Percentiles rank a stretch among this genome's conserved stretches.
Evolutionary conservation across 1,284 basidiomycete species (phyloP).

Genomic region (Naganishia liquefaciens): DNA sequence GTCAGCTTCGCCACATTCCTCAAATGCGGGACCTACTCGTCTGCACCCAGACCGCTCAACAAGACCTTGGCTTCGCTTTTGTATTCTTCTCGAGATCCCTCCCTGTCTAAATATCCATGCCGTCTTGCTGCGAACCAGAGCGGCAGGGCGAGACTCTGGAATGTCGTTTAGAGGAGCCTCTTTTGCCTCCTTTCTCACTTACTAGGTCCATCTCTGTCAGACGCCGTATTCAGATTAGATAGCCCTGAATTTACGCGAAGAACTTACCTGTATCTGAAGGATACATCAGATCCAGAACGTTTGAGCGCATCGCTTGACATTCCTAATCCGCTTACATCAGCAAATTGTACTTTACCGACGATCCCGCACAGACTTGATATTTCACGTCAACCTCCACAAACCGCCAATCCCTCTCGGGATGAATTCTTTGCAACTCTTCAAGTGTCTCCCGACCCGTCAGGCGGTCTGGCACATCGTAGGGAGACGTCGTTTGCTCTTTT

Average conservation of each 20-base stretch:
- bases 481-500: constrained; percentile 21
- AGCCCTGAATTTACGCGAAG: too few species aligned
- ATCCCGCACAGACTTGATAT: constrained; percentile 61
- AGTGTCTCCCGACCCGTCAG: constrained; percentile 74
- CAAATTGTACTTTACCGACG: too few species aligned
- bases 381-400: constrained; percentile 88
- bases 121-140: constrained; percentile 90
- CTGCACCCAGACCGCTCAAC: constrained; percentile 85
- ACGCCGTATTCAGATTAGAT: not conserved
- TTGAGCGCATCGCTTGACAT: constrained; percentile 61
- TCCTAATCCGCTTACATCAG: constrained; percentile 58
- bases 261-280: constrained; percentile 63
- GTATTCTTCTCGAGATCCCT: constrained; percentile 58
- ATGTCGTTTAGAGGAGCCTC: constrained; percentile 16
- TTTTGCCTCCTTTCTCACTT: constrained; percentile 38
- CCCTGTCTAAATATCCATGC: constrained; percentile 55
- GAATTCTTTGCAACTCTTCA: constrained; percentile 70
- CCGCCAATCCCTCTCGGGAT: constrained; percentile 79
- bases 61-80: constrained; percentile 76
- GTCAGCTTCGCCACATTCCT: not conserved
- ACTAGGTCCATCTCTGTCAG: constrained; percentile 83
- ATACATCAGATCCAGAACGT: constrained; percentile 74
- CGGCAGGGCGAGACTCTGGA: constrained; percentile 77
- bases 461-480: constrained; percentile 77
- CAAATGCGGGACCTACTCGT: constrained; percentile 3